Evolutionary conservation across 2,329 filamentous ascomycete species (phyloP), one percentile per base, ranked within the genome.

Genomic region (Talaromyces sp.): DNA sequence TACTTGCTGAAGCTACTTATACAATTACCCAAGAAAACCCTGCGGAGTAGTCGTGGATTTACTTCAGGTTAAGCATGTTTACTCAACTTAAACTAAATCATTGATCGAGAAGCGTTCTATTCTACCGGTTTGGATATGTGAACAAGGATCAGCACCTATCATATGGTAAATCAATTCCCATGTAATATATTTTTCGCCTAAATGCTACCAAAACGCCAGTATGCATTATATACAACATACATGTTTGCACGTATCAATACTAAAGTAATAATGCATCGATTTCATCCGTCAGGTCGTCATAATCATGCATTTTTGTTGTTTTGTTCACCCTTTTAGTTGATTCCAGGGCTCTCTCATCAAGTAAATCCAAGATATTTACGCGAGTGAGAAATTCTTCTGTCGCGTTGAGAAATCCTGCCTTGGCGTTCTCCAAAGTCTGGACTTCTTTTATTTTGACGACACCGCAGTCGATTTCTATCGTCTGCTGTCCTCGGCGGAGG

Each of bases 401-500:
- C 23, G 69, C 69, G 58, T 67, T 44, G 5, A 70, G 59, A 34
- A 76, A 70, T 3, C 47, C 63, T 7, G 61, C 61, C 52, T 65
- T 67, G 6, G 66, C 65, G 5, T 52, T 54, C 52, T 67, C 61
- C 18, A 71, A 66, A 8, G 72, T 61, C 6, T 66, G 36, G 16
- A 62, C 61, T 14, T 63, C 62, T 7, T 53, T 69, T 52, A 5
- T 66, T 64, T 7, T 72, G 63, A 56, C 77, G 2, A 63, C 51
- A 16, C 50, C 75, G 18, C 82, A 69, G 1, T 67, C 44, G 1
- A 85, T 73, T 63, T 82, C 79, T 63, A 77, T 79, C 16, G 74
- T 76, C 10, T 73, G 73, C 47, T 76, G 75, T 1, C 78, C 79
- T 16, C 78, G 73, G 27, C 76, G 75, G 34, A 85, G 78, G 67